phyloP scores from a whole-genome alignment of 495 filamentous ascomycete species.

The Daldinia childiae region DNA sequence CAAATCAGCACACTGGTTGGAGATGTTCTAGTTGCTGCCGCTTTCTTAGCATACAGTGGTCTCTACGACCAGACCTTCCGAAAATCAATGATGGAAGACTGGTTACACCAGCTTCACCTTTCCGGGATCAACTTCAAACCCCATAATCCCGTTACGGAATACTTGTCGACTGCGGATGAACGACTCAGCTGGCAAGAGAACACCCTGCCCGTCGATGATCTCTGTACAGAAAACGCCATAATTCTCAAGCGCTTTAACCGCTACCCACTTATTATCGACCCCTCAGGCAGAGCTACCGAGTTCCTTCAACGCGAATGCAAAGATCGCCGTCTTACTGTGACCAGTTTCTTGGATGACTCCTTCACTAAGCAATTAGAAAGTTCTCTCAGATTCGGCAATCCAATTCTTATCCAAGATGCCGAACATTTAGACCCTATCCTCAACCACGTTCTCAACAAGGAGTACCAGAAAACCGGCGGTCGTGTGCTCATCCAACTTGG shows the following conservation, averaged over 20 bases:
- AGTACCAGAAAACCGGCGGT: constrained; percentile 99
- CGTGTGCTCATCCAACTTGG: constrained; percentile 98
- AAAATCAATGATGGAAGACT: constrained; percentile 97
- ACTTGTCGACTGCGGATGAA: constrained; percentile 96
- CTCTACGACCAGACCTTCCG: constrained; percentile 98
- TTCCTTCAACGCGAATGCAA: constrained; percentile 95
- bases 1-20: constrained; percentile 97
- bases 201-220: constrained; percentile 95
- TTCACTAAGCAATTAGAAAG: constrained; percentile 98
- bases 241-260: constrained; percentile 97
- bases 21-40: constrained; percentile 92
- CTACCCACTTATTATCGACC: constrained; percentile 98
- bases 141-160: constrained; percentile 94
- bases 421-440: constrained; percentile 96
- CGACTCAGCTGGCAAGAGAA: constrained; percentile 93
- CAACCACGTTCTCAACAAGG: constrained; percentile 99
- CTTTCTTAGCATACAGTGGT: constrained; percentile 97
- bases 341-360: constrained; percentile 96
- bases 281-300: constrained; percentile 91
- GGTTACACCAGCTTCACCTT: constrained; percentile 87
- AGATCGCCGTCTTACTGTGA: constrained; percentile 92
- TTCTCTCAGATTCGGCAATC: constrained; percentile 95
- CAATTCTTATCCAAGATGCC: constrained; percentile 97
- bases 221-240: constrained; percentile 99
- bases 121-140: constrained; percentile 93